phyloP scores from a whole-genome alignment of 768 basidiomycete genomes.

The Boletales sp. region DNA sequence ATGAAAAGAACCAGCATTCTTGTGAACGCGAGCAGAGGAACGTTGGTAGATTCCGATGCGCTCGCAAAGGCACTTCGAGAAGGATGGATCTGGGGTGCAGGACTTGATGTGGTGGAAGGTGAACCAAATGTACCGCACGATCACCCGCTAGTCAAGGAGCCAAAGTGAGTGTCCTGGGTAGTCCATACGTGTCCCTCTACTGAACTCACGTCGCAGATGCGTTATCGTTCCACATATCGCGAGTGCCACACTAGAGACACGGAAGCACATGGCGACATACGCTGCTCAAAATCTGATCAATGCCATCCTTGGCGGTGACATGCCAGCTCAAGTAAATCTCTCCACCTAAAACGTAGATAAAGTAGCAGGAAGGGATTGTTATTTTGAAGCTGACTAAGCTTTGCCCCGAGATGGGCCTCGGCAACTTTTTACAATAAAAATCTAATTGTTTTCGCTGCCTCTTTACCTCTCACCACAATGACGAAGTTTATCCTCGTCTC shows the following conservation, averaged over 20 bases:
- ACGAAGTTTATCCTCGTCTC: constrained; percentile 96
- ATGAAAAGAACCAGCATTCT: constrained; percentile 87
- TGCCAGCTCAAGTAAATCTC: constrained; percentile 53
- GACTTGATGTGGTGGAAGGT: constrained; percentile 90
- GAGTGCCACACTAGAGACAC: constrained; percentile 83
- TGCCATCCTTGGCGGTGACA: constrained; percentile 46
- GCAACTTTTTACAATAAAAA: too few species aligned
- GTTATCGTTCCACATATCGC: constrained; percentile 88
- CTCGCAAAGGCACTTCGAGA: constrained; percentile 75
- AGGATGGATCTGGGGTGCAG: constrained; percentile 87
- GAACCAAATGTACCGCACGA: constrained; percentile 73
- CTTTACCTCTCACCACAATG: constrained; percentile 41
- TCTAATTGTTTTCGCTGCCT: too few species aligned
- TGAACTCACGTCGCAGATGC: constrained; percentile 44
- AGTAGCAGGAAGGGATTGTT: too few species aligned
- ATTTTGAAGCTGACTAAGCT: too few species aligned
- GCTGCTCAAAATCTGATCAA: constrained; percentile 60
- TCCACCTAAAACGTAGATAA: constrained; percentile 1
- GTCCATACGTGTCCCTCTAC: too few species aligned
- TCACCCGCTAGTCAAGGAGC: constrained; percentile 79
- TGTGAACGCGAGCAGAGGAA: constrained; percentile 83
- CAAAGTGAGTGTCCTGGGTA: constrained; percentile 44
- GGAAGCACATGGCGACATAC: constrained; percentile 75
- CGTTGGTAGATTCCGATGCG: constrained; percentile 87
- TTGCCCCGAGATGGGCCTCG: too few species aligned